Conservation (phyloP, 2,329 filamentous ascomycete genomes). For the Cordyceps cicadae region DNA sequence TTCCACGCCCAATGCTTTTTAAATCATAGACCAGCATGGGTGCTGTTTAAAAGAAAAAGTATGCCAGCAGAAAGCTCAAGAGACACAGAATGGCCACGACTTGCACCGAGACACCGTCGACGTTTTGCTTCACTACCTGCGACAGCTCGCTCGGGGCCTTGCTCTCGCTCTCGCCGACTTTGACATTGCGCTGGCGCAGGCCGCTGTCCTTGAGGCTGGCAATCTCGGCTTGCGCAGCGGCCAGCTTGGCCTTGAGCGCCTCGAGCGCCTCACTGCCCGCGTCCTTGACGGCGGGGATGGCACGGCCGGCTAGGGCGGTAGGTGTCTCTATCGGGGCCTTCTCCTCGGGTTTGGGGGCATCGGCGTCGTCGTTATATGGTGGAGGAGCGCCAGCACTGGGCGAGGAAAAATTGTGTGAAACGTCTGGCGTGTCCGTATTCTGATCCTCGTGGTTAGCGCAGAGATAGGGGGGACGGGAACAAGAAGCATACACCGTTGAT, state of each 20-base stretch:
- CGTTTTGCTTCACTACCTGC: constrained; percentile 46
- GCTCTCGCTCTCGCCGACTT: constrained; percentile 41
- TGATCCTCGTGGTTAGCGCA: constrained; percentile 15
- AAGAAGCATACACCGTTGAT: constrained; percentile 32
- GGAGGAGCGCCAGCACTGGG: constrained; percentile 31
- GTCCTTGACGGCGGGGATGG: constrained; percentile 41
- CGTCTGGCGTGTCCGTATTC: constrained; percentile 36
- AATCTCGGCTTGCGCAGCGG: constrained; percentile 67
- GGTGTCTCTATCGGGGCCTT: constrained; percentile 13
- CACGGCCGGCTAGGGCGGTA: constrained; percentile 22
- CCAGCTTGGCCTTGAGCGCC: constrained; percentile 64
- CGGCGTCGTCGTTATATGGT: constrained; percentile 27
- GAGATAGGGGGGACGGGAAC: background rate
- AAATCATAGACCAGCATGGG: background rate
- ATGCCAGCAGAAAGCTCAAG: constrained; percentile 85
- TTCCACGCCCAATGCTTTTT: background rate
- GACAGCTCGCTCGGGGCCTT: constrained; percentile 40
- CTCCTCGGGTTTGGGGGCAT: constrained; percentile 19
- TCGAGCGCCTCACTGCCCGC: constrained; percentile 36
- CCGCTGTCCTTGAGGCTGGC: constrained; percentile 63
- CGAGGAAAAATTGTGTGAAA: constrained; percentile 37
- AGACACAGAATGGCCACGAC: constrained; percentile 78
- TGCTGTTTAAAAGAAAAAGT: constrained; percentile 75
- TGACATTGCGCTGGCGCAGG: constrained; percentile 70
- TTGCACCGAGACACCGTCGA: constrained; percentile 77